These are phyloP conservation scores for Apostasia shenzhenica DNA, from an alignment of 106 monocot genomes.

Conservation along the genomic window DNA sequence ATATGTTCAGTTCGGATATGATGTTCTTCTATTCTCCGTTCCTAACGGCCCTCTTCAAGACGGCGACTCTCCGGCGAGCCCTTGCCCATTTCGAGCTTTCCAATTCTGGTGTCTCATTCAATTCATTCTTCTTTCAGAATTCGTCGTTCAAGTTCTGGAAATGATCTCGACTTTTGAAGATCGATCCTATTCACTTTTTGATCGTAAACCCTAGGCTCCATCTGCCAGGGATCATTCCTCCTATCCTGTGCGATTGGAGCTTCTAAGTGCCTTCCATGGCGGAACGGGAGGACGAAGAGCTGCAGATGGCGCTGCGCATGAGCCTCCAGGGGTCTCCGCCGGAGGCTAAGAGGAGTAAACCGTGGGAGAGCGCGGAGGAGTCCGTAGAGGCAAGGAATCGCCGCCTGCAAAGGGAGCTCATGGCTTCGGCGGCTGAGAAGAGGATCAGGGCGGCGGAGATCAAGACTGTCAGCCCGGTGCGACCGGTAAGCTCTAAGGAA, in stretches of 20 bases:
- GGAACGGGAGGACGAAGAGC: conserved; percentile 87
- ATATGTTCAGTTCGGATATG: too few species aligned
- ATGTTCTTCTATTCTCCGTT: background rate
- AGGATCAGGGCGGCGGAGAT: conserved; percentile 39
- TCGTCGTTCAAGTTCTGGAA: background rate
- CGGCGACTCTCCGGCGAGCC: background rate
- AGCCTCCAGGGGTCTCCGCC: conserved; percentile 82
- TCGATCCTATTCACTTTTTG: background rate
- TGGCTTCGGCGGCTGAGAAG: conserved; percentile 97
- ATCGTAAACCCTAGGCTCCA: background rate
- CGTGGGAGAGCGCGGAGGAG: conserved; percentile 45
- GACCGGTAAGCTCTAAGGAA: conserved; percentile 2
- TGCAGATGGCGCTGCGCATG: conserved; percentile 96
- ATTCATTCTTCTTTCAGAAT: background rate
- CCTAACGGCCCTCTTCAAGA: conserved; percentile 2
- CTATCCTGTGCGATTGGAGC: background rate
- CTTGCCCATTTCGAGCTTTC: conserved; percentile 7
- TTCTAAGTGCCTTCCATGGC: conserved; percentile 22
- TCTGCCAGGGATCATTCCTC: background rate
- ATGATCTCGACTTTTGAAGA: background rate
- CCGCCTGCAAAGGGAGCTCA: conserved; percentile 73
- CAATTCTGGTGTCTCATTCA: background rate
- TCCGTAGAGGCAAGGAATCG: conserved; percentile 56
- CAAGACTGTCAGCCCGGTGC: conserved; percentile 2
- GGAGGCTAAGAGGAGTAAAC: conserved; percentile 91